These are phyloP conservation scores for Penicillium verrucosum DNA, from an alignment of 2,329 filamentous ascomycete genomes.

Conservation along the genomic window DNA sequence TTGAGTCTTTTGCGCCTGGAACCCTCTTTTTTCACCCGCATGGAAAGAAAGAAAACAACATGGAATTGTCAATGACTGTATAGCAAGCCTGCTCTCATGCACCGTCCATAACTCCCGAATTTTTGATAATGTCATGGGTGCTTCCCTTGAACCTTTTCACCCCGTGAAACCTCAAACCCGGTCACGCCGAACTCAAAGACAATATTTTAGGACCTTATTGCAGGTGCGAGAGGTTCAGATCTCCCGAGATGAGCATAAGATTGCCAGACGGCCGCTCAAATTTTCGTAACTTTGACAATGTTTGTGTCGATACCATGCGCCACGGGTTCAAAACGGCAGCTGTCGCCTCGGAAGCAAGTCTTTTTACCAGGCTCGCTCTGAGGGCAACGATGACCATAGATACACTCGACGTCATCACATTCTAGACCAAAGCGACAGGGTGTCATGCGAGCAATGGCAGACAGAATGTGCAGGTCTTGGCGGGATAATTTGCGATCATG, in stretches of 20 bases:
- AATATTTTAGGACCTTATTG: not conserved
- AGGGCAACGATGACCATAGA: slow-evolving; percentile 63
- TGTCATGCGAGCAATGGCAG: slow-evolving; percentile 60
- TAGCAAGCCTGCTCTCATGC: slow-evolving; percentile 1
- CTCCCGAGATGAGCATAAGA: not conserved
- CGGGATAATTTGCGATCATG: slow-evolving; percentile 55
- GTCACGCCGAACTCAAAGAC: slow-evolving; percentile 7
- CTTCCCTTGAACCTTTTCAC: not conserved
- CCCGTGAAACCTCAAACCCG: slow-evolving; percentile 4
- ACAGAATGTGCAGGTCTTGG: slow-evolving; percentile 53
- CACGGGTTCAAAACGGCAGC: slow-evolving; percentile 56
- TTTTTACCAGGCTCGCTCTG: slow-evolving; percentile 52
- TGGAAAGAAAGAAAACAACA: not conserved
- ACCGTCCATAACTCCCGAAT: slow-evolving; percentile 7
- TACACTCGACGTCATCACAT: slow-evolving; percentile 59
- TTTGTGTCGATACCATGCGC: slow-evolving; percentile 58
- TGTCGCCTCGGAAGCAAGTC: slow-evolving; percentile 56
- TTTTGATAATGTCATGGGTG: slow-evolving; percentile 1
- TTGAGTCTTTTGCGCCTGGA: slow-evolving; percentile 2
- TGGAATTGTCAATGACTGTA: not conserved
- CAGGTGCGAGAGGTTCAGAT: slow-evolving; percentile 3
- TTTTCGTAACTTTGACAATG: slow-evolving; percentile 53
- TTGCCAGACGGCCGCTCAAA: slow-evolving; percentile 24
- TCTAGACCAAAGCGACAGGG: slow-evolving; percentile 57
- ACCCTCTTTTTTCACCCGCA: slow-evolving; percentile 1